Conservation (phyloP, 371 early-diverging fungal genomes). For the Paraphysoderma sedebokerense region DNA sequence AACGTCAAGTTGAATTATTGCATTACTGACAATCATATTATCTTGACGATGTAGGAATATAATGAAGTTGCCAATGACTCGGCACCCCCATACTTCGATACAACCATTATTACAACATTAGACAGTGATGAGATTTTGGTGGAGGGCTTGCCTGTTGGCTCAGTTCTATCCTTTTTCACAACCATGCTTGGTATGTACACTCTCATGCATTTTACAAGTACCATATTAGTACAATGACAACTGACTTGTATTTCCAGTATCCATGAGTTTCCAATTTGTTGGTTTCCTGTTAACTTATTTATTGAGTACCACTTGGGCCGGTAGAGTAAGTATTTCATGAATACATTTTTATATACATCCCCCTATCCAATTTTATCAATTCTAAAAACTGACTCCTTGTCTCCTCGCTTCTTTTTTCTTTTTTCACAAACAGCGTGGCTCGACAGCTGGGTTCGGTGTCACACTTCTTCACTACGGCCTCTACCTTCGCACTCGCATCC, state of each 20-base stretch:
- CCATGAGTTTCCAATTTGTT: constrained; percentile 48
- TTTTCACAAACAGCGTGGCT: constrained; percentile 23
- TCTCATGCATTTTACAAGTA: background rate
- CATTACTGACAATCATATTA: no score
- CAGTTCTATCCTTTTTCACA: background rate
- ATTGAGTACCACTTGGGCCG: constrained; percentile 41
- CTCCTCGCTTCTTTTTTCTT: background rate
- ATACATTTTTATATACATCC: background rate
- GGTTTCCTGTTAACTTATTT: constrained; percentile 51
- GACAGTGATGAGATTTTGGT: background rate
- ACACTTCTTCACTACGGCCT: constrained; percentile 31
- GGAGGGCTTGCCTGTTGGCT: background rate
- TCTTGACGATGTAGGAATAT: no score
- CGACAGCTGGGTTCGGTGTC: constrained; percentile 38
- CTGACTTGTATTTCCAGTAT: constrained; percentile 25
- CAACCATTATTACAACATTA: background rate
- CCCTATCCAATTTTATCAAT: no score
- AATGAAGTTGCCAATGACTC: background rate
- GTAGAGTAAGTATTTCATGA: constrained; percentile 21
- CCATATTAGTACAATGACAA: background rate
- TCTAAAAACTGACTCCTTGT: no score
- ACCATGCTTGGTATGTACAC: background rate
- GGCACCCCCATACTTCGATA: background rate
- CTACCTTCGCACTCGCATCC: constrained; percentile 14
- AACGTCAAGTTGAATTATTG: no score